Base-by-base conservation (phyloP, 2,329 filamentous ascomycete species). In the Boeremia exigua region DNA sequence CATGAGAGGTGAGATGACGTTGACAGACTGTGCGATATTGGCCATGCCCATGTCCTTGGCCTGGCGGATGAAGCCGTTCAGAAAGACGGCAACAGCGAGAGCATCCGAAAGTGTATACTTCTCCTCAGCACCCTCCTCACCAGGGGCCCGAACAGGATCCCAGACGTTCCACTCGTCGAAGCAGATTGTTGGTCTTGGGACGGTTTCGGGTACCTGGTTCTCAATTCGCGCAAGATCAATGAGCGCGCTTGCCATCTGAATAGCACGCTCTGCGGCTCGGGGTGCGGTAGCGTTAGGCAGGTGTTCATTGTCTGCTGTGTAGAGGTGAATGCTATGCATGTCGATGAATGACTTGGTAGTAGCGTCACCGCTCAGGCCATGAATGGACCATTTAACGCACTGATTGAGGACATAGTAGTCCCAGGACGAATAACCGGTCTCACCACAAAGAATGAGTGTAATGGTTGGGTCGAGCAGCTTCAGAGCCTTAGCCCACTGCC, bases 101-200 rank as follows among this genome's bases (percentile, higher is more conserved):
- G 88, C 88, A 62, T 92, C 89, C 0, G 87, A 90, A 7, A 92
- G 82, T 0, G 87, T 91, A 77, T 92, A 77, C 40, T 70, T 73
- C 70, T 92, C 89, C 75, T 92, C 89, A 6, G 87, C 90, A 14
- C 90, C 90, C 57, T 83, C 73, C 65, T 89, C 86, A 14, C 90
- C 90, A 0, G 88, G 88, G 0, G 89, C 89, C 8, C 89, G 84
- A 48, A 82, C 79, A 0, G 88, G 88, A 65, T 91, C 88, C 89
- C 89, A 93, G 8, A 92, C 89, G 71, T 92, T 93, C 90, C 90
- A 92, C 75, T 92, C 89, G 70, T 93, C 90, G 70, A 92, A 92
- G 79, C 89, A 92, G 71, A 93, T 91, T 47, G 82, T 88, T 42
- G 86, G 88, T 3, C 83, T 79, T 4, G 84, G 83, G n/a, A 87